Percentiles rank a stretch among this genome's conserved stretches.
phyloP scores from a whole-genome alignment of 768 basidiomycete species.

The Piloderma croceum region DNA sequence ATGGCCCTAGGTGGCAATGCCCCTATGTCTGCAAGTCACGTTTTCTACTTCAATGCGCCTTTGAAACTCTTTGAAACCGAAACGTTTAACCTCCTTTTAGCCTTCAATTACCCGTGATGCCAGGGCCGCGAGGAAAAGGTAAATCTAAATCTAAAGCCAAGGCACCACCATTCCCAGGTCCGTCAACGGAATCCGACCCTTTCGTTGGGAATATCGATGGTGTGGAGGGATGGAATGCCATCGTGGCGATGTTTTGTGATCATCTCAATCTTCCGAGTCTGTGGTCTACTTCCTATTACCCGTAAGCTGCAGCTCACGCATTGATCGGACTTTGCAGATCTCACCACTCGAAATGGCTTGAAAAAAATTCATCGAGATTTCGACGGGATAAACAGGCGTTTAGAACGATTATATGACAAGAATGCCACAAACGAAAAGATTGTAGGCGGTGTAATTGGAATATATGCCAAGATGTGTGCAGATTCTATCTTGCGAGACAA shows the following conservation, averaged over 20 bases:
- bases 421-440: conserved; percentile 42
- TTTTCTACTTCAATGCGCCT: too few relatives aligned
- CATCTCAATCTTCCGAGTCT: conserved; percentile 51
- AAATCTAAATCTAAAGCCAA: conserved; percentile 13
- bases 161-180: background rate
- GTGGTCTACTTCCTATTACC: conserved; percentile 8
- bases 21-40: too few relatives aligned
- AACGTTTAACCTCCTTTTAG: too few relatives aligned
- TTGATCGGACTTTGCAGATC: conserved; percentile 33
- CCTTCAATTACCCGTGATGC: too few relatives aligned
- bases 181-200: conserved; percentile 11
- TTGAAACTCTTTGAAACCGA: too few relatives aligned
- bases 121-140: conserved; percentile 11
- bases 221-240: conserved; percentile 42
- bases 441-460: conserved; percentile 51
- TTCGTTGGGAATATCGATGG: conserved; percentile 42
- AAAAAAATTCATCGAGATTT: conserved; percentile 61
- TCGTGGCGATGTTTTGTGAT: conserved; percentile 44
- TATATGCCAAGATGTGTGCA: conserved; percentile 59
- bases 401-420: conserved; percentile 45
- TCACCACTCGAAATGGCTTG: conserved; percentile 50
- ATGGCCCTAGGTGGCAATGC: too few relatives aligned
- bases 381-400: conserved; percentile 40
- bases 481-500: conserved; percentile 57
- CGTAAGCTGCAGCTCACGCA: background rate